Evolutionary conservation across 345 rosid genomes (phyloP), one percentile per base, ranked within the genome.

Genomic region (Litchi chinensis): DNA sequence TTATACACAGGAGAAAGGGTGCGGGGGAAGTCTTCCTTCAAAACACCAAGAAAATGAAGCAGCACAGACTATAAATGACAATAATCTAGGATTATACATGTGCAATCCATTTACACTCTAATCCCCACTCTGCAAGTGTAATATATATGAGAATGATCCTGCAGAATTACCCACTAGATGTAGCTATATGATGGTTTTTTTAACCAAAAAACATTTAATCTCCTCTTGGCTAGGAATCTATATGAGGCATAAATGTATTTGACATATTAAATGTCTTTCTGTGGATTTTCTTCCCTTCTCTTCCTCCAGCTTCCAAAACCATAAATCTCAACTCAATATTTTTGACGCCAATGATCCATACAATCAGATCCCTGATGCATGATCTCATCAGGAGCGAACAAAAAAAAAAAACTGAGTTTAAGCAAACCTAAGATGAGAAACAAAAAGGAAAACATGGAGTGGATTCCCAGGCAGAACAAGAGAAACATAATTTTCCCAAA

Each of bases 1-100:
- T 79, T 91, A 88, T 88, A 95, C 24, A 93, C 91, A 84, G 88
- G 94, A 80, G 91, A 89, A 70, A 90, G 97, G 63, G 92, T 90
- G 74, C 92, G 95, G 71, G 91, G 91, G 70, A 90, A 88, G 74
- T 91, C 89, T 82, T 85, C 89, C 93, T 93, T 73, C 83, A 89
- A 54, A 83, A 74, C 78, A 73, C 65, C 80, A 86, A 59, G 76
- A 77, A 54, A 71, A 74, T 26, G 67, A 75, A 76, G 32, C 67
- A 66, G 67, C 16, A 16, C 28, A 64, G 19, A 28, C 28, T 26
- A 26, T 26, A 26, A 26, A 26, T 26, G 28, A 26, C 28, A 26
- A 26, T 26, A 26, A 1, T 26, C 28, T 26, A 0, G 1, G 28
- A 26, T 26, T 26, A 26, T 26, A 26, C 28, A 26, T 26, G 28